Evolutionary conservation across 2,329 filamentous ascomycete genomes (phyloP).

Genomic region (Colletotrichum liaoningense): DNA sequence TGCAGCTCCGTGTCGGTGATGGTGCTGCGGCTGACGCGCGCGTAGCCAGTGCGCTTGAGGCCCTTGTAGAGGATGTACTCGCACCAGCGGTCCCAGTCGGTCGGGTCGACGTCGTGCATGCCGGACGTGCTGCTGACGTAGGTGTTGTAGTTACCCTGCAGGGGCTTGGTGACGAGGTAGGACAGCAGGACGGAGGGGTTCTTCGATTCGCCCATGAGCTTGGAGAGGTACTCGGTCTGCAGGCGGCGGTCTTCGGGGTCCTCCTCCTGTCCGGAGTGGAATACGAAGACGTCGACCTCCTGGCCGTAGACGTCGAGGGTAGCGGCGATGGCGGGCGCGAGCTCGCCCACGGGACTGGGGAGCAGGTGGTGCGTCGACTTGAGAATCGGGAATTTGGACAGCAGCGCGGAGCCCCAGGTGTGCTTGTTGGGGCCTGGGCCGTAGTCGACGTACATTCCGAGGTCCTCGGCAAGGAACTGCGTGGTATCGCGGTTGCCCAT

Average conservation of each 20-base stretch:
- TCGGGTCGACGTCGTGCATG: conserved; percentile 94
- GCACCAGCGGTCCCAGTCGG: conserved; percentile 98
- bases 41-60: conserved; percentile 87
- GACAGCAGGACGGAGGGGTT: conserved; percentile 88
- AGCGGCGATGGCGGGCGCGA: conserved; percentile 96
- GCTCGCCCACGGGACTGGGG: conserved; percentile 91
- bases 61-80: conserved; percentile 98
- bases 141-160: conserved; percentile 95
- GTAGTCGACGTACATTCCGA: conserved; percentile 99
- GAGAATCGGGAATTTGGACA: conserved; percentile 97
- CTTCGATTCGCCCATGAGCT: conserved; percentile 85
- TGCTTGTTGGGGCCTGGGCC: conserved; percentile 98
- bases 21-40: conserved; percentile 85
- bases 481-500: conserved; percentile 99
- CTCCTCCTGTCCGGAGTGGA: conserved; percentile 98
- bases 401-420: conserved; percentile 92
- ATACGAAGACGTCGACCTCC: conserved; percentile 93
- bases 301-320: conserved; percentile 94
- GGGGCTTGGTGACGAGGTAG: conserved; percentile 91
- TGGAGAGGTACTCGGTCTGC: conserved; percentile 86
- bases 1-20: conserved; percentile 99
- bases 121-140: conserved; percentile 88
- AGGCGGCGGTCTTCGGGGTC: conserved; percentile 90
- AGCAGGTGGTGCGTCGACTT: conserved; percentile 97
- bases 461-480: conserved; percentile 92